Base-by-base conservation (phyloP, 1,284 basidiomycete genomes). In the Caloboletus firmus region DNA sequence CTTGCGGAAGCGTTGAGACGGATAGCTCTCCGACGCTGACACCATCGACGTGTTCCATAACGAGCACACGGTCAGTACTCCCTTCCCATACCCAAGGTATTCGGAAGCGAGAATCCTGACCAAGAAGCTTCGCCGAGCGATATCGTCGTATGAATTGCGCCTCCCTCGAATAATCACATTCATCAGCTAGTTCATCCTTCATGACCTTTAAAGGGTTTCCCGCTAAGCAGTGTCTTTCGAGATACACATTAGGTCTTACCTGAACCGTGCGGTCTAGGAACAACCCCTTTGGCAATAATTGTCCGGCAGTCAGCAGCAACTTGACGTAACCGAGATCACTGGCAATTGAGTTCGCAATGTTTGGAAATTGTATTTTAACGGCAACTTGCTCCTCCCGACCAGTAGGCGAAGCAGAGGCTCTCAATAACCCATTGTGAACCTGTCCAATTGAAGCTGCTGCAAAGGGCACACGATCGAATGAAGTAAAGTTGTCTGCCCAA, bases 361-460 rank as follows among this genome's bases (percentile, higher is more conserved):
- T 93, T 0, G 96, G 96, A 70, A 98, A 99, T 68, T 99, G 97
- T 39, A 99, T 82, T 72, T 99, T 99, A 55, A 99, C 88, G 0
- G 96, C 97, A 13, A 98, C 89, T 8, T 68, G 75, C 56, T 79
- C 83, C 2, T 79, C 74, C 40, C 62, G 72, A 13, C 80, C 79
- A 1, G 84, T 85, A 12, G 79, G 79, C 41, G 80, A 79, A 17
- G 68, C 65, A 35, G 72, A 61, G 0, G 79, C 71, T 0, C 79
- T 67, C 13, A 97, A 80, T 2, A 83, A 77, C 0, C 91, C 96
- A 0, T 73, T 76, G 67, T 99, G 97, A 1, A 99, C 96, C 71
- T 99, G 97, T 0, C 96, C 97, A 37, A 99, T 98, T 3, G 95
- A 97, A 0, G 96, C 97, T 0, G 95, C 93, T 0, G 96, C 96